Conservation (phyloP, 176 grass and related monocot species). For the Chloris gayana region DNA sequence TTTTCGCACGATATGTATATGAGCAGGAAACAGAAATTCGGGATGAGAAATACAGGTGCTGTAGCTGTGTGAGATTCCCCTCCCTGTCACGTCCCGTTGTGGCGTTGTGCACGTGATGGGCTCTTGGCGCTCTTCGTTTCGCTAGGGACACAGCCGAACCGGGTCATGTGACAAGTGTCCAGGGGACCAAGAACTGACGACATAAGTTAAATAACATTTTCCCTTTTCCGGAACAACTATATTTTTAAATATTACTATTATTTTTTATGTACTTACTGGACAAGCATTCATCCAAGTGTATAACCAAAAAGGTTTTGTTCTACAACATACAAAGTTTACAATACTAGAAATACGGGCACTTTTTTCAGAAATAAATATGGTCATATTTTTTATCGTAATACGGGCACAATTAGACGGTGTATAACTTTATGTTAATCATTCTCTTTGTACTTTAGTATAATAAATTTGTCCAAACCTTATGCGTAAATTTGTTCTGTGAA, state of each 20-base stretch:
- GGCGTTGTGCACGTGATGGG: conserved; percentile 39
- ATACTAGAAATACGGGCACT: not conserved
- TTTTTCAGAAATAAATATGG: too few species aligned
- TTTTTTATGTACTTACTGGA: too few species aligned
- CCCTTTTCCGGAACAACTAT: too few species aligned
- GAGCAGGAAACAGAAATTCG: not conserved
- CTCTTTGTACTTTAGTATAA: not conserved
- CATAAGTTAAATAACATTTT: too few species aligned
- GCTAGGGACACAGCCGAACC: not conserved
- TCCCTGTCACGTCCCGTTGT: conserved; percentile 12
- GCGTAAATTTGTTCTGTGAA: too few species aligned
- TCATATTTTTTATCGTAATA: too few species aligned
- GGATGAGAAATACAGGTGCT: conserved; percentile 13
- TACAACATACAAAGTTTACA: not conserved
- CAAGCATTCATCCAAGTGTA: too few species aligned
- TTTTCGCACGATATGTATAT: conserved; percentile 10
- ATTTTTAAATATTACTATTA: too few species aligned
- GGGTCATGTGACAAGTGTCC: not conserved
- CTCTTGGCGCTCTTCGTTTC: not conserved
- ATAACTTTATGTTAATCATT: not conserved
- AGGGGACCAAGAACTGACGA: not conserved
- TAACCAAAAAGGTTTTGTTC: too few species aligned
- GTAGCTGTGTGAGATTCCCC: conserved; percentile 28
- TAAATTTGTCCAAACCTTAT: too few species aligned
- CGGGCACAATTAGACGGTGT: not conserved